Evolutionary conservation across 768 basidiomycete species (phyloP), one percentile per base, ranked within the genome.

Genomic region (Neoboletus brunneissimus): DNA sequence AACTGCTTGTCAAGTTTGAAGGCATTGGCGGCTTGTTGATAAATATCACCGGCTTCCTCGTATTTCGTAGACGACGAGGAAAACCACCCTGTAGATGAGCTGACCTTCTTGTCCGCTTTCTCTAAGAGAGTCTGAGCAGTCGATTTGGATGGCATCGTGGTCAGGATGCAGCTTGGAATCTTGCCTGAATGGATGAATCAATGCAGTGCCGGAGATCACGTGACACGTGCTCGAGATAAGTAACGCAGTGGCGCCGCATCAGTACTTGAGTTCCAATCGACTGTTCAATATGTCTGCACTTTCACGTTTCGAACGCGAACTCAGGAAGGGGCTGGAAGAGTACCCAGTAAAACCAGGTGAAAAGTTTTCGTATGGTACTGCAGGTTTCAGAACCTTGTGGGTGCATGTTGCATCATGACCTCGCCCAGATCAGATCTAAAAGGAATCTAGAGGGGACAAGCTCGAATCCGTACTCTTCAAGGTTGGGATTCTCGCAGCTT

Each of bases 31-130:
- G 96, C 94, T 70, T 95, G 89, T 67, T 91, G 89, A 73, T 89
- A 98, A 20, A 98, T 80, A 74, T 98, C 96, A 47, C 93, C 95
- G 4, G 95, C 94, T 70, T 98, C 96, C 73, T 98, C 96, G 64
- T 77, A 96, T 73, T 94, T 97, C 57, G 88, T 77, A 20, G 86
- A 81, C 1, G 85, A 77, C 10, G 90, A 92, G 37, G 88, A 85
- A 75, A 97, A 96, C 94, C 94, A 97, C 52, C 90, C 88, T 2
- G 79, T 72, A 1, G 91, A 89, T 0, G 92, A 88, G 56, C 77
- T 82, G 12, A 89, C 87, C 68, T 94, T 96, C 82, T 97, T 98
- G 70, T 97, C 88, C 1, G 95, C 96, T 68, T 90, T 91, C 62
- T 91, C 89, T 31, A 96, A 72, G 18, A 94, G 76, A 23, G 74